These are phyloP conservation scores for Leccinellum luteum DNA, from an alignment of 768 basidiomycete species.

Conservation along the genomic window DNA sequence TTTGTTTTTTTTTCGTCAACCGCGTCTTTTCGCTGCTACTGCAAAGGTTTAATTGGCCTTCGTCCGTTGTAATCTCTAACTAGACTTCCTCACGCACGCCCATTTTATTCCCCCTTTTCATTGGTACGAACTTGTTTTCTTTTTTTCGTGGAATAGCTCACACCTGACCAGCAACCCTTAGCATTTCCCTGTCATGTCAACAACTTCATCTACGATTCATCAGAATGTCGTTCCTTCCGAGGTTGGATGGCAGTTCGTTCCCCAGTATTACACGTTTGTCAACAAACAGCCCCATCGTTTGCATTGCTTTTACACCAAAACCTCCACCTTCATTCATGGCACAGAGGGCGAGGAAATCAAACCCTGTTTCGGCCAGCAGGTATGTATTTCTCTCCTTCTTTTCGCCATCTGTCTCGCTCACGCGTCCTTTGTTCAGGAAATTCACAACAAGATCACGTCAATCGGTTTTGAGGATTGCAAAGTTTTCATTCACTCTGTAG, in stretches of 20 bases:
- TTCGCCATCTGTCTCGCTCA: slow-evolving; percentile 3
- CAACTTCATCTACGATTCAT: slow-evolving; percentile 45
- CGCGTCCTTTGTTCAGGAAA: slow-evolving; percentile 60
- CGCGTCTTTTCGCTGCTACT: slow-evolving; percentile 24
- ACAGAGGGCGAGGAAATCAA: slow-evolving; percentile 94
- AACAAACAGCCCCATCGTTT: slow-evolving; percentile 96
- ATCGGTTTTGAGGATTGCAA: slow-evolving; percentile 97
- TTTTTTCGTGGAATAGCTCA: not conserved
- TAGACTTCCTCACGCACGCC: slow-evolving; percentile 37
- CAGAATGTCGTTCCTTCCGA: slow-evolving; percentile 82
- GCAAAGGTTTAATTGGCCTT: slow-evolving; percentile 28
- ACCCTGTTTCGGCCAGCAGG: slow-evolving; percentile 91
- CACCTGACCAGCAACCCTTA: slow-evolving; percentile 5
- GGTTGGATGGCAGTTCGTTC: slow-evolving; percentile 99
- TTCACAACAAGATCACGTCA: slow-evolving; percentile 92
- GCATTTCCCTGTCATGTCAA: slow-evolving; percentile 39
- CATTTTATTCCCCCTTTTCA: slow-evolving; percentile 33
- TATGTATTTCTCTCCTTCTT: slow-evolving; percentile 49
- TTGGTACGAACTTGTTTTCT: slow-evolving; percentile 18
- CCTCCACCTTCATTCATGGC: slow-evolving; percentile 94
- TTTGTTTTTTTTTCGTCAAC: slow-evolving; percentile 21
- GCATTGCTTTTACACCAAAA: slow-evolving; percentile 99
- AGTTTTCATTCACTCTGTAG: slow-evolving; percentile 98
- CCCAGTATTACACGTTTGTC: slow-evolving; percentile 98
- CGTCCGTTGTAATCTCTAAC: slow-evolving; percentile 32